phyloP scores from a whole-genome alignment of 306 rosid species.

The Amphicarpaea edgeworthii region DNA sequence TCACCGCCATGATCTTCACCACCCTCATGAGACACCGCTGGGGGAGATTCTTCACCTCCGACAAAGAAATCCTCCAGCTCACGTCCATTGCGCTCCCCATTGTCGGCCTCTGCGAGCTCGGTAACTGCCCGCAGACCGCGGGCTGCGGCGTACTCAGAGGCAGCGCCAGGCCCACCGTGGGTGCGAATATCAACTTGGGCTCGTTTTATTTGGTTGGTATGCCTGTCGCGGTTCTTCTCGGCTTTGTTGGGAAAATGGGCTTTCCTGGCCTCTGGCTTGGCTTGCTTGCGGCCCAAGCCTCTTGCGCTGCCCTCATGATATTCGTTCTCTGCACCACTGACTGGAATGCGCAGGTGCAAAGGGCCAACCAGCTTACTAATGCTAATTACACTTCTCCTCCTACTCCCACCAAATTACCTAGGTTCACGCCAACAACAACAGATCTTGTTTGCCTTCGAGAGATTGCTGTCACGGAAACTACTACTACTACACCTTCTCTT shows the following conservation, averaged over 20 bases:
- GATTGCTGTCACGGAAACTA: constrained; percentile 47
- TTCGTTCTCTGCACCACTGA: constrained; percentile 78
- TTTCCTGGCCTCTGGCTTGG: constrained; percentile 95
- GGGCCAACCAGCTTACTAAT: constrained; percentile 70
- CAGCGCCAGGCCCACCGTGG: constrained; percentile 80
- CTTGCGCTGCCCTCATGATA: constrained; percentile 81
- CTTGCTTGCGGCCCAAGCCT: constrained; percentile 93
- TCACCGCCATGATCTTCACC: constrained; percentile 72
- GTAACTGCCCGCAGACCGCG: constrained; percentile 93
- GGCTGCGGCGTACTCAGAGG: constrained; percentile 95
- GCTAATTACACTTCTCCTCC: too few relatives aligned
- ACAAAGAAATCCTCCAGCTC: constrained; percentile 65
- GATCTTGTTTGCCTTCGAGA: constrained; percentile 46
- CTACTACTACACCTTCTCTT: constrained; percentile 43
- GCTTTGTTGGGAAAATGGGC: constrained; percentile 69
- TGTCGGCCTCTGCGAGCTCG: constrained; percentile 89
- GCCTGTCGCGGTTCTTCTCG: constrained; percentile 81
- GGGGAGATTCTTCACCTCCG: constrained; percentile 82
- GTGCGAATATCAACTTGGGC: constrained; percentile 90
- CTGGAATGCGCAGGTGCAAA: constrained; percentile 68
- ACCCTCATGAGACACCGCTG: constrained; percentile 77
- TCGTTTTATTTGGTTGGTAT: constrained; percentile 90
- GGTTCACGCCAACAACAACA: constrained; percentile 37
- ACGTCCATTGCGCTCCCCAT: constrained; percentile 87
- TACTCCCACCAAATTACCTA: constrained; percentile 28